phyloP scores from a whole-genome alignment of 179 eudicot genomes.

The Actinidia arguta region DNA sequence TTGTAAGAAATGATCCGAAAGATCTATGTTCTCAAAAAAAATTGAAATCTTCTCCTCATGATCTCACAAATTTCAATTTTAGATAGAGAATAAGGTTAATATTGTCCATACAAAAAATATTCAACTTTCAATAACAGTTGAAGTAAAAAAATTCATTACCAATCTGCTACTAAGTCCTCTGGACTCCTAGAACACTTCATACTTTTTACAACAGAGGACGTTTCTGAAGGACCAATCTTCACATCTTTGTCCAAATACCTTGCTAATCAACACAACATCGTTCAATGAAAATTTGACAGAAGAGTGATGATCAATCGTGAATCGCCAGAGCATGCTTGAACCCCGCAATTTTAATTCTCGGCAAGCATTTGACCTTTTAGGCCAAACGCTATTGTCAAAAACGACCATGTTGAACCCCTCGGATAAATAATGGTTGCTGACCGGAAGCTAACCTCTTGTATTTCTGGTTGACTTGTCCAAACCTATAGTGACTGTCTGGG shows the following conservation, averaged over 20 bases:
- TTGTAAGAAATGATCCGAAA: too few species aligned
- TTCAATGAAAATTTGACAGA: not conserved
- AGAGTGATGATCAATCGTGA: not conserved
- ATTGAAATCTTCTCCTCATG: too few species aligned
- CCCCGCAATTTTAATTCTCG: too few species aligned
- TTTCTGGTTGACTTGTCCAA: constrained; percentile 14
- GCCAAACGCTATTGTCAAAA: not conserved
- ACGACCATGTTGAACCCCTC: not conserved
- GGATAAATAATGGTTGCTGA: not conserved
- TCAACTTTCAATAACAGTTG: not conserved
- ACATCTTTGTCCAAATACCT: not conserved
- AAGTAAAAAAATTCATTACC: not conserved
- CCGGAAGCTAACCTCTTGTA: constrained; percentile 17
- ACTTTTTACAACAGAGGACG: not conserved
- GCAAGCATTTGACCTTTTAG: not conserved
- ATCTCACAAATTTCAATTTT: too few species aligned
- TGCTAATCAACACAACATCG: not conserved
- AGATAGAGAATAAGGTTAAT: too few species aligned
- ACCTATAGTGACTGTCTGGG: constrained; percentile 32
- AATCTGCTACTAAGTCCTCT: not conserved
- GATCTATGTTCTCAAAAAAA: too few species aligned
- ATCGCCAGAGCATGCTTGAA: not conserved
- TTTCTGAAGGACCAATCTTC: not conserved
- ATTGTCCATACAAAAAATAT: too few species aligned
- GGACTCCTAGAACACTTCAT: not conserved